phyloP scores from a whole-genome alignment of 495 filamentous ascomycete species.

The Aspergillus sparsus region DNA sequence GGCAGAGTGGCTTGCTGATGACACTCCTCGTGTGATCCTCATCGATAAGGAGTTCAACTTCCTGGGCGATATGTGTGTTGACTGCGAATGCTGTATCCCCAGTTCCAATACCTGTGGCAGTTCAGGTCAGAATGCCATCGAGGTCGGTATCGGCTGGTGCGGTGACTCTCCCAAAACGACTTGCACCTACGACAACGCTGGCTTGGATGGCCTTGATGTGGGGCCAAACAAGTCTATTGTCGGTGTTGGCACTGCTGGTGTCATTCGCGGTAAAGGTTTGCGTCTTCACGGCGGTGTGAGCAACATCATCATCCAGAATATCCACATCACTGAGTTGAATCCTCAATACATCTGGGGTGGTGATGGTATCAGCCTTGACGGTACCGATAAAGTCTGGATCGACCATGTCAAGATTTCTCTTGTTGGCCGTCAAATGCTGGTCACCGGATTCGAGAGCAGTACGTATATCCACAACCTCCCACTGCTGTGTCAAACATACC shows the following conservation, averaged over 20 bases:
- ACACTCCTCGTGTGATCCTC: slow-evolving; percentile 49
- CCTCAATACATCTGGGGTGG: slow-evolving; percentile 46
- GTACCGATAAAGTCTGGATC: slow-evolving; percentile 38
- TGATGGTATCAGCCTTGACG: slow-evolving; percentile 41
- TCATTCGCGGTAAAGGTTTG: slow-evolving; percentile 43
- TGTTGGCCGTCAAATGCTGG: slow-evolving; percentile 36
- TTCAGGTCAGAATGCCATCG: slow-evolving; percentile 33
- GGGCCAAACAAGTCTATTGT: slow-evolving; percentile 44
- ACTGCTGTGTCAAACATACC: not conserved
- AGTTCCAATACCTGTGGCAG: slow-evolving; percentile 30
- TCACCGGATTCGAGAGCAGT: slow-evolving; percentile 31
- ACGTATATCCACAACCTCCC: slow-evolving; percentile 7
- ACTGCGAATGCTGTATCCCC: slow-evolving; percentile 38
- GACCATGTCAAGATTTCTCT: slow-evolving; percentile 41
- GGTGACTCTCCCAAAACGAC: slow-evolving; percentile 29
- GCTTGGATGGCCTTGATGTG: slow-evolving; percentile 35
- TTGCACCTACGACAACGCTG: slow-evolving; percentile 43
- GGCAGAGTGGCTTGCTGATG: slow-evolving; percentile 37
- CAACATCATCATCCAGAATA: slow-evolving; percentile 50
- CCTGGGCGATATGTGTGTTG: slow-evolving; percentile 40
- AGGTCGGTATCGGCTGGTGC: slow-evolving; percentile 34
- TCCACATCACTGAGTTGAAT: slow-evolving; percentile 46
- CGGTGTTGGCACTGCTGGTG: slow-evolving; percentile 36
- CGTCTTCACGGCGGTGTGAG: slow-evolving; percentile 38
- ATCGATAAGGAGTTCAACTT: slow-evolving; percentile 51